phyloP scores from a whole-genome alignment of 108 stramenopile genomes.

The Schizochytrium sp. region DNA sequence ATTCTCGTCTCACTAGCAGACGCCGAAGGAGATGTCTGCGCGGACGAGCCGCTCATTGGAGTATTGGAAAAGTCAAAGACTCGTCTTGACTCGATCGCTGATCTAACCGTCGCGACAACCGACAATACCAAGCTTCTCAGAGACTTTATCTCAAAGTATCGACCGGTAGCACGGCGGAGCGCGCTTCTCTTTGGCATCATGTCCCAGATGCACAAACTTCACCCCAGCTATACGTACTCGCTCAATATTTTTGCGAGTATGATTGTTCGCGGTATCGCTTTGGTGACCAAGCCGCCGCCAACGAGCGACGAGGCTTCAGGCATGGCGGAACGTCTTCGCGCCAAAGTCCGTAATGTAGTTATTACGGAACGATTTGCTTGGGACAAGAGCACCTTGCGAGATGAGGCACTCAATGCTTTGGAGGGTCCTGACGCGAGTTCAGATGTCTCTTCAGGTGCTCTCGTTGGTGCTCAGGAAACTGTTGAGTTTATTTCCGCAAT shows the following conservation, averaged over 20 bases:
- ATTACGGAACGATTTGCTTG: slow-evolving; percentile 13
- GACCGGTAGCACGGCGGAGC: slow-evolving; percentile 62
- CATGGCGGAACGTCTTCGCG: background rate
- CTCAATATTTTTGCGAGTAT: slow-evolving; percentile 66
- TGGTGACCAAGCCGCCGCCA: slow-evolving; percentile 20
- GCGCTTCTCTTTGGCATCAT: slow-evolving; percentile 68
- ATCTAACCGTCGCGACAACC: slow-evolving; percentile 46
- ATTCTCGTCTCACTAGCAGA: slow-evolving; percentile 63
- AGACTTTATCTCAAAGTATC: slow-evolving; percentile 60
- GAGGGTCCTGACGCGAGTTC: no score
- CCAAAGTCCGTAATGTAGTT: background rate
- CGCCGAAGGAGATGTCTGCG: slow-evolving; percentile 64
- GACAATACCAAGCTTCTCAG: slow-evolving; percentile 52
- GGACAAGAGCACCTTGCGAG: background rate
- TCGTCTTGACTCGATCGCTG: slow-evolving; percentile 59
- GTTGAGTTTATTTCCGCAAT: no score
- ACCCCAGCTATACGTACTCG: slow-evolving; percentile 71
- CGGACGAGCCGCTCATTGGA: slow-evolving; percentile 64
- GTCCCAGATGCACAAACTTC: slow-evolving; percentile 66
- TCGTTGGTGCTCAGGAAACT: no score
- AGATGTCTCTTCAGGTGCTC: no score
- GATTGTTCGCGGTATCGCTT: slow-evolving; percentile 64
- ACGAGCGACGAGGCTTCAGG: background rate
- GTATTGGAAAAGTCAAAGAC: slow-evolving; percentile 65
- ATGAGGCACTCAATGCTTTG: background rate